Percentiles rank a stretch among this genome's conserved stretches.
Evolutionary conservation across 768 basidiomycete species (phyloP).

Genomic region (Termitomyces sp.): DNA sequence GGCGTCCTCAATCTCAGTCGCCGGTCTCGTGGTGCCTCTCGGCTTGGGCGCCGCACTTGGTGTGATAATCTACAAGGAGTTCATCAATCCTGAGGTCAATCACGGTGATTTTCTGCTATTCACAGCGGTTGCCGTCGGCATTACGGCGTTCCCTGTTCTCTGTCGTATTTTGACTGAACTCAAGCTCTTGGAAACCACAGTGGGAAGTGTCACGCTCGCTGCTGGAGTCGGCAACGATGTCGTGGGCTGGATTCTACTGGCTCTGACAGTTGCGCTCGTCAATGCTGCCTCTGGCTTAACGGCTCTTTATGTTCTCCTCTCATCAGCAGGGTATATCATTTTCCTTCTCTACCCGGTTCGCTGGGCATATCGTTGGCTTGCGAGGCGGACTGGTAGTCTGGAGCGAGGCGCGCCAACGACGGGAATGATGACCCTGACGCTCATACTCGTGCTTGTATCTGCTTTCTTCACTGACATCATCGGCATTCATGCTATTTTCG

Average conservation of each 20-base stretch:
- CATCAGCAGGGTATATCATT: conserved; percentile 55
- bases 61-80: conserved; percentile 69
- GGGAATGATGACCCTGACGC: conserved; percentile 70
- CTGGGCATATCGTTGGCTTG: conserved; percentile 62
- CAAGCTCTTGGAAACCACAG: conserved; percentile 76
- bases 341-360: conserved; percentile 63
- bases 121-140: conserved; percentile 75
- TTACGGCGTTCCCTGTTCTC: conserved; percentile 79
- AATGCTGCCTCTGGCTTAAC: conserved; percentile 68
- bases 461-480: conserved; percentile 87
- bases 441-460: conserved; percentile 70
- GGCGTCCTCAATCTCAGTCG: conserved; percentile 53
- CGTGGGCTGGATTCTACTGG: conserved; percentile 77
- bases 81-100: conserved; percentile 50
- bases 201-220: conserved; percentile 76
- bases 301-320: conserved; percentile 76
- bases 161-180: conserved; percentile 82
- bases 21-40: conserved; percentile 73
- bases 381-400: conserved; percentile 60
- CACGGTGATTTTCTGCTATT: conserved; percentile 87
- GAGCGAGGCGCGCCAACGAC: conserved; percentile 68
- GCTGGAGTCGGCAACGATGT: conserved; percentile 79
- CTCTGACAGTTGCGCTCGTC: conserved; percentile 76
- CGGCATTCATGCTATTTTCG: conserved; percentile 67
- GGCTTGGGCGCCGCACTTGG: conserved; percentile 74